A percentile compares a stretch with the other conserved stretches of the same genome.
Evolutionary conservation across 108 stramenopile genomes (phyloP).

Genomic region (Aurantiochytrium sp.): DNA sequence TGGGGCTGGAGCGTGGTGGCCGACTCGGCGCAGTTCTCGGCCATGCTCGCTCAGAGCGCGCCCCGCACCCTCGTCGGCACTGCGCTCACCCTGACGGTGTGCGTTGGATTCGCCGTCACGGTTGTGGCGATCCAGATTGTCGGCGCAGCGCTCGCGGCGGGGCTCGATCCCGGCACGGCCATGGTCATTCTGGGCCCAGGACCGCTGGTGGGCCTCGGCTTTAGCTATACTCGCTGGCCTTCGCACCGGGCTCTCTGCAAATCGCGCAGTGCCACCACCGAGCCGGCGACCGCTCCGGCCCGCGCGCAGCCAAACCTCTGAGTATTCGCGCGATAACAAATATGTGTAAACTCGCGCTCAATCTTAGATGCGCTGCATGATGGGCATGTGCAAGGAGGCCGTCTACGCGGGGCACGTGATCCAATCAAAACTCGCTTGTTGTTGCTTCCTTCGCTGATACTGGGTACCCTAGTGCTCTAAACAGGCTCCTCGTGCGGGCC

Average conservation of each 20-base stretch:
- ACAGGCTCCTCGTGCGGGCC: too few relatives aligned
- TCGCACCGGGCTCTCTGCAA: background rate
- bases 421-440: too few relatives aligned
- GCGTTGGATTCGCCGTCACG: constrained; percentile 46
- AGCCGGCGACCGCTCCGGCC: too few relatives aligned
- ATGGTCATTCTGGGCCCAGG: background rate
- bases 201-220: background rate
- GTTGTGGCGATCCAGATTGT: constrained; percentile 46
- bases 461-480: too few relatives aligned
- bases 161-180: background rate
- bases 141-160: constrained; percentile 32
- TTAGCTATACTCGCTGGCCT: background rate
- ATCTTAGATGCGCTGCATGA: too few relatives aligned
- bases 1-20: constrained; percentile 51
- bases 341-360: too few relatives aligned
- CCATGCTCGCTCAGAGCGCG: constrained; percentile 35
- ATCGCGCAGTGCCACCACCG: too few relatives aligned
- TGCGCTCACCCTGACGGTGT: constrained; percentile 44
- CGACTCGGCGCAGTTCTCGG: constrained; percentile 51
- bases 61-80: constrained; percentile 40
- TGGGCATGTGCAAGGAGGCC: too few relatives aligned
- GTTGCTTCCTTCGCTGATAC: too few relatives aligned
- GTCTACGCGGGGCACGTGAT: too few relatives aligned
- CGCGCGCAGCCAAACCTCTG: too few relatives aligned
- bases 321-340: too few relatives aligned